Evolutionary conservation across 495 filamentous ascomycete species (phyloP).

Genomic region (Pyrenopolyporus hunteri): DNA sequence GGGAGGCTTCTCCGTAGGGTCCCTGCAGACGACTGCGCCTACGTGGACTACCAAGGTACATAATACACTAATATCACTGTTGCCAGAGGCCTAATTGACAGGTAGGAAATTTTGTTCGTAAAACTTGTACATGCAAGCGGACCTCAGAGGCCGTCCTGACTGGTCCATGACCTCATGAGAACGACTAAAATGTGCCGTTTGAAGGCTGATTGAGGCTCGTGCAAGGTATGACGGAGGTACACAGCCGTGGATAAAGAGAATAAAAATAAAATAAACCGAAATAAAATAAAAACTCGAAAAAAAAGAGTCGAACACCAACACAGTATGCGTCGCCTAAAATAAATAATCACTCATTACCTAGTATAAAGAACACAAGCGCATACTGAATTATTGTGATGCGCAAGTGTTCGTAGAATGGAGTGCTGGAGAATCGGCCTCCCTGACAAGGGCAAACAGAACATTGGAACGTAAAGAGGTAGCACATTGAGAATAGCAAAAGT

Average conservation of each 20-base stretch:
- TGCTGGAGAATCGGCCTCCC: conserved; percentile 7
- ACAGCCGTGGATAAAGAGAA: conserved; percentile 12
- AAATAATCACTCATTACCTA: conserved; percentile 21
- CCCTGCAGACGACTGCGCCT: conserved; percentile 38
- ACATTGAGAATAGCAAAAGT: conserved; percentile 17
- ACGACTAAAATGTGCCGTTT: conserved; percentile 18
- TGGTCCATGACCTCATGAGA: conserved; percentile 31
- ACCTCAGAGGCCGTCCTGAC: conserved; percentile 18
- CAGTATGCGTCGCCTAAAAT: background rate
- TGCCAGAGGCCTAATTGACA: conserved; percentile 18
- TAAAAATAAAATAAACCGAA: background rate
- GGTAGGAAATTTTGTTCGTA: conserved; percentile 7
- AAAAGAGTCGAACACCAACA: too few relatives aligned
- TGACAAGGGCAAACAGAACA: too few relatives aligned
- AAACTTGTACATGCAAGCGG: conserved; percentile 13
- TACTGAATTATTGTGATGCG: conserved; percentile 34
- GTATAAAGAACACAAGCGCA: conserved; percentile 27
- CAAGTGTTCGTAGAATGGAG: conserved; percentile 14
- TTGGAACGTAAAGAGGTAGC: background rate
- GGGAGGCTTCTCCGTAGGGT: conserved; percentile 31
- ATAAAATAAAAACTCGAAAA: background rate
- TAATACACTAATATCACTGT: background rate
- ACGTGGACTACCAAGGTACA: conserved; percentile 22
- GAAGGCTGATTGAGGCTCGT: conserved; percentile 34
- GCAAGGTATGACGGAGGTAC: conserved; percentile 36